Evolutionary conservation across 306 rosid species (phyloP).

Genomic region (Astragalus glycyphyllos): DNA sequence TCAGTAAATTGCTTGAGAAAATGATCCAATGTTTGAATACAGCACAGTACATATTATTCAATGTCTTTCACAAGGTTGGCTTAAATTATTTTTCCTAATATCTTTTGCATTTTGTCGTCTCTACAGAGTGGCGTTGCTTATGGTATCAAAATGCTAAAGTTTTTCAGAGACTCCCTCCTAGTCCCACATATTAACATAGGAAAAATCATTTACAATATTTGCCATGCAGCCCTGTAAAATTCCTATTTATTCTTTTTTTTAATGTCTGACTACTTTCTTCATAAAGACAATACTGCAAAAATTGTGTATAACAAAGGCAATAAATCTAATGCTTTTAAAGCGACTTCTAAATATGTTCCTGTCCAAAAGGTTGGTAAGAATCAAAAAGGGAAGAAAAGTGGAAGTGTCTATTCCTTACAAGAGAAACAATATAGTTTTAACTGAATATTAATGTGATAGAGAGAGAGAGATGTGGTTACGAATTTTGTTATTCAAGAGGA

Average conservation of each 20-base stretch:
- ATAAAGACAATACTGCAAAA: no score
- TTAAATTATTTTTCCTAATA: not conserved
- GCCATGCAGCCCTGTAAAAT: conserved; percentile 5
- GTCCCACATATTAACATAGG: not conserved
- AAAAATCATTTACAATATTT: not conserved
- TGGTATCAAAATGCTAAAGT: not conserved
- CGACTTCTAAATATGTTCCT: no score
- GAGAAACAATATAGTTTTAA: no score
- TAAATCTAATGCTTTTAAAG: no score
- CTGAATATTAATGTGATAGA: no score
- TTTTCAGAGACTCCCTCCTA: not conserved
- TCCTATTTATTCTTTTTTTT: not conserved
- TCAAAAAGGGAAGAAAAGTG: no score
- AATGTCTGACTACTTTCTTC: not conserved
- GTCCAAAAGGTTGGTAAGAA: no score
- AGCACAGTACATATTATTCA: not conserved
- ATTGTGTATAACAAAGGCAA: no score
- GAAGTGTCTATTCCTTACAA: no score
- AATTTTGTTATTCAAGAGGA: no score
- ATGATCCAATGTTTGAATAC: conserved; percentile 34
- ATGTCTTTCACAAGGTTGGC: not conserved
- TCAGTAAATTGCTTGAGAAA: conserved; percentile 13
- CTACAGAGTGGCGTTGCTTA: conserved; percentile 1
- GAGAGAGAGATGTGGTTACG: no score
- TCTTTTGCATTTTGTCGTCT: conserved; percentile 7